A percentile compares a stretch with the other conserved stretches of the same genome.
Evolutionary conservation across 257 asterid species (phyloP).

Genomic region (Henckelia pumila): DNA sequence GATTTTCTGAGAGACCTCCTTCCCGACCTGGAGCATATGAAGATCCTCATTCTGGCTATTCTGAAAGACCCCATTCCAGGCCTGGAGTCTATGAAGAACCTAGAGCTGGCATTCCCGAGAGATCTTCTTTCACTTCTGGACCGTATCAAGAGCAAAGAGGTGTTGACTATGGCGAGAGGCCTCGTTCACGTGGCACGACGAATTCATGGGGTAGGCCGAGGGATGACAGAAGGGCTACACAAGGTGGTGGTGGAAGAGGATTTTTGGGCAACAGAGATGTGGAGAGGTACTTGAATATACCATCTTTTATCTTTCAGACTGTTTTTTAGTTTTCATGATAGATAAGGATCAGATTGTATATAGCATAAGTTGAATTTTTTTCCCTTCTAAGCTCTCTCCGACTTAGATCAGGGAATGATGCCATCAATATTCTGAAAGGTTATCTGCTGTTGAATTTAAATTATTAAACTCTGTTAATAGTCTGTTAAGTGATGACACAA

Average conservation of each 20-base stretch:
- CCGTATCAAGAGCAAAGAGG: slow-evolving; percentile 55
- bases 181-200: slow-evolving; percentile 75
- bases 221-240: slow-evolving; percentile 67
- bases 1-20: slow-evolving; percentile 42
- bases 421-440: neutral
- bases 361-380: neutral
- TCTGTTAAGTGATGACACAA: neutral
- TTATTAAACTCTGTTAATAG: neutral
- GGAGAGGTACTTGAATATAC: slow-evolving; percentile 55
- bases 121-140: slow-evolving; percentile 34
- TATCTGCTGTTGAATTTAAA: neutral
- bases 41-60: slow-evolving; percentile 38
- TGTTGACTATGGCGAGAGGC: slow-evolving; percentile 68
- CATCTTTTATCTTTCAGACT: slow-evolving; percentile 10
- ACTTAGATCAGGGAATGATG: neutral
- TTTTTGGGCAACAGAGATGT: slow-evolving; percentile 64
- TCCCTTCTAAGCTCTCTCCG: neutral
- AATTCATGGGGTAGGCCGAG: slow-evolving; percentile 57
- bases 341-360: neutral
- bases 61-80: slow-evolving; percentile 59
- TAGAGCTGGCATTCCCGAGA: slow-evolving; percentile 48
- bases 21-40: slow-evolving; percentile 46
- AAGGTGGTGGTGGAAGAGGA: slow-evolving; percentile 86
- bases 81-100: slow-evolving; percentile 61
- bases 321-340: neutral